Evolutionary conservation across 805 yeast species (phyloP).

Genomic region (Cyberlindnera xylosilytica): DNA sequence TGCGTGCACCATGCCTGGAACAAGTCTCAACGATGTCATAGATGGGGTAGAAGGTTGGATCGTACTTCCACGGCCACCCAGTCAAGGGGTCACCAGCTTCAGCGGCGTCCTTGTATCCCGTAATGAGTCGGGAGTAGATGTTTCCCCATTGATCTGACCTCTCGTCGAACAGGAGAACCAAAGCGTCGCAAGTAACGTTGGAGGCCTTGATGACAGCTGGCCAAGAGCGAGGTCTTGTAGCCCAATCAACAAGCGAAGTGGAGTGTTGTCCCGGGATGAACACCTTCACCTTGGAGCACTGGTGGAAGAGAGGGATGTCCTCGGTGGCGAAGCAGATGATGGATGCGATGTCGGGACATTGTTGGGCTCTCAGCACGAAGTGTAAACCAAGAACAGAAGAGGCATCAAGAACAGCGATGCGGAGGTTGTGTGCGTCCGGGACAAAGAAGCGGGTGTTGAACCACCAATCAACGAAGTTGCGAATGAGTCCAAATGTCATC

Average conservation of each 20-base stretch:
- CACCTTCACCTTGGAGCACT: constrained; percentile 1
- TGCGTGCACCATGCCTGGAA: too few species aligned
- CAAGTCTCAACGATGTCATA: too few species aligned
- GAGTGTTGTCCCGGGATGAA: too few species aligned
- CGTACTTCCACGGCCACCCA: too few species aligned
- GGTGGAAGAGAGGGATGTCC: neutral
- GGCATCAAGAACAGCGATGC: constrained; percentile 4
- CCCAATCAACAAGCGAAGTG: too few species aligned
- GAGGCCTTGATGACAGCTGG: too few species aligned
- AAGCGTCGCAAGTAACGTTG: neutral
- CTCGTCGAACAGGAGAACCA: constrained; percentile 4
- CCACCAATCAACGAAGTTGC: too few species aligned
- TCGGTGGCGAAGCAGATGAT: constrained; percentile 1
- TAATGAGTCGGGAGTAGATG: neutral
- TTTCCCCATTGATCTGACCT: neutral
- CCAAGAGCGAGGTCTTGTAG: too few species aligned
- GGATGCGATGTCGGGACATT: neutral
- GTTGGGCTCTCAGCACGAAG: neutral
- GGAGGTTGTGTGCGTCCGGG: neutral
- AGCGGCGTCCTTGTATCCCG: too few species aligned
- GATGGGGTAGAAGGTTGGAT: too few species aligned
- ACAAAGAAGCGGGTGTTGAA: neutral
- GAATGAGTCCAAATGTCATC: neutral
- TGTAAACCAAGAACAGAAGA: constrained; percentile 5
- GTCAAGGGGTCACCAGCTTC: too few species aligned